Evolutionary conservation across 2,329 filamentous ascomycete genomes (phyloP).

Genomic region (Escovopsis sp.): DNA sequence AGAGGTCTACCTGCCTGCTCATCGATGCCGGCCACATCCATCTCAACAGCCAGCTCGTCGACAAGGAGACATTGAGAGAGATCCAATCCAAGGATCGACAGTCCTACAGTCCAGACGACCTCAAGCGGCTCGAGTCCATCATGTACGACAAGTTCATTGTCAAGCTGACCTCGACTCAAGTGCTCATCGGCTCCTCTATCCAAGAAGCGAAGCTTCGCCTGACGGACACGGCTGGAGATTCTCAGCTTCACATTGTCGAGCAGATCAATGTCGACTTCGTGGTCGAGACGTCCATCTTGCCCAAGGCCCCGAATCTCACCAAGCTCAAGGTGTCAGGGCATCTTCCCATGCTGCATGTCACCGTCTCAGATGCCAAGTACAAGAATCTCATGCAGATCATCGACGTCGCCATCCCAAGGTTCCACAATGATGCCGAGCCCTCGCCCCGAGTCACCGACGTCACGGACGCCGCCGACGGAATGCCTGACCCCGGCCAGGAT

Average conservation of each 20-base stretch:
- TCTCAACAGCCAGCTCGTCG: conserved; percentile 84
- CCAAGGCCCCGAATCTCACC: conserved; percentile 83
- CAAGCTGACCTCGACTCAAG: conserved; percentile 85
- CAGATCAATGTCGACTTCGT: conserved; percentile 95
- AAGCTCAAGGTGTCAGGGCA: conserved; percentile 85
- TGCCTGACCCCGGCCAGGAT: not conserved
- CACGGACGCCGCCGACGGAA: not conserved
- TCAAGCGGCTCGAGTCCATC: conserved; percentile 69
- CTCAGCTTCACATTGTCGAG: conserved; percentile 79
- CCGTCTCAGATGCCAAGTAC: conserved; percentile 89
- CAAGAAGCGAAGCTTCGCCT: conserved; percentile 78
- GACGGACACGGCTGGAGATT: conserved; percentile 47
- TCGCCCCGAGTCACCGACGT: conserved; percentile 13
- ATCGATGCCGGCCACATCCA: conserved; percentile 92
- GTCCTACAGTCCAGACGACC: conserved; percentile 77
- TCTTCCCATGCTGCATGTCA: conserved; percentile 79
- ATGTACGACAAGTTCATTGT: conserved; percentile 98
- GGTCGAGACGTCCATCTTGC: conserved; percentile 92
- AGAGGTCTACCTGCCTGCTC: conserved; percentile 75
- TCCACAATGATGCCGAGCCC: conserved; percentile 30
- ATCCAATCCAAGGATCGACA: conserved; percentile 84
- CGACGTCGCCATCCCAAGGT: conserved; percentile 83
- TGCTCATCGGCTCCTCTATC: conserved; percentile 87
- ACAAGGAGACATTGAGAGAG: conserved; percentile 76
- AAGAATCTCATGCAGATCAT: conserved; percentile 94